Conservation (phyloP, 75 land plant species). For the Adiantum capillusveneris region DNA sequence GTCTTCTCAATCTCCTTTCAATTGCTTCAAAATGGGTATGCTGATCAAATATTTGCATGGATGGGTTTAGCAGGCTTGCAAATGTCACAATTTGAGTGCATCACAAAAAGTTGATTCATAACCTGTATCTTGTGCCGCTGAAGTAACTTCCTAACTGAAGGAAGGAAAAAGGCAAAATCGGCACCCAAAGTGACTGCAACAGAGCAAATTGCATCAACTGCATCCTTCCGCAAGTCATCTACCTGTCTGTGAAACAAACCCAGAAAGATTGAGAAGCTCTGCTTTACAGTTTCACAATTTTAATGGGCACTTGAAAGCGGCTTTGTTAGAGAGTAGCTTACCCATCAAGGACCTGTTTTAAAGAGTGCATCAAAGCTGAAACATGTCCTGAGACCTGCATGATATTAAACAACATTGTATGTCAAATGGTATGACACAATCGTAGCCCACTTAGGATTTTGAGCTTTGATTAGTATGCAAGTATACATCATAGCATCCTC, state of each 20-base stretch:
- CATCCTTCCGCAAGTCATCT: conserved; percentile 91
- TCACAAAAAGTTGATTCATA: neutral
- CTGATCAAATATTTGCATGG: conserved; percentile 24
- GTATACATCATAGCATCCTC: too few species aligned
- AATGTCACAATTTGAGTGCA: too few species aligned
- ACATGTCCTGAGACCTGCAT: conserved; percentile 95
- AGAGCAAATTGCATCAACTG: conserved; percentile 86
- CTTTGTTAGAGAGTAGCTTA: conserved; percentile 16
- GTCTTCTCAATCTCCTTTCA: conserved; percentile 57
- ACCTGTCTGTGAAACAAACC: conserved; percentile 42
- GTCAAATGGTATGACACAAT: too few species aligned
- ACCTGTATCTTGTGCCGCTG: conserved; percentile 76
- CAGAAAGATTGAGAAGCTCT: neutral
- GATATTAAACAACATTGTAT: too few species aligned
- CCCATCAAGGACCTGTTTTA: conserved; percentile 96
- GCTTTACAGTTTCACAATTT: neutral
- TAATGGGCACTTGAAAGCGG: neutral
- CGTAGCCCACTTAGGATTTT: too few species aligned
- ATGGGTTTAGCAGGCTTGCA: too few species aligned
- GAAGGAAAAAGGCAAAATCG: conserved; percentile 84
- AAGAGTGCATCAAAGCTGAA: conserved; percentile 82
- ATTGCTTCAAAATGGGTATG: conserved; percentile 88
- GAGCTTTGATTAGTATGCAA: too few species aligned
- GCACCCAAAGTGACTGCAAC: conserved; percentile 84
- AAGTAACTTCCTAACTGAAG: conserved; percentile 78